Conservation (phyloP, 1,139 yeast genomes). For the Geotrichum klebahnii region DNA sequence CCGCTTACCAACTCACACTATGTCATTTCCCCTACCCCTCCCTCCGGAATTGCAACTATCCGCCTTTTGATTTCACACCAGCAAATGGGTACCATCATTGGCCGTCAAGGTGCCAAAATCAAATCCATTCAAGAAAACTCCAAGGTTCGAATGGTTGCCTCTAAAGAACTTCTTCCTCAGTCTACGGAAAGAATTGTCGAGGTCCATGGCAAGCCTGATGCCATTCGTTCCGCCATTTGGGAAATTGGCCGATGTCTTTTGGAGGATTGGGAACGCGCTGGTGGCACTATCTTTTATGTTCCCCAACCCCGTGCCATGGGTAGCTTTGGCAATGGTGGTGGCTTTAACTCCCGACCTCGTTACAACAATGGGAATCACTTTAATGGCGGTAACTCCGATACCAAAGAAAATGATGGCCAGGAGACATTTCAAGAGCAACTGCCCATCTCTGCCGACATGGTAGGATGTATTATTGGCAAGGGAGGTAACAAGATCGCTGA, state of each 20-base stretch:
- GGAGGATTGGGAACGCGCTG: constrained; percentile 60
- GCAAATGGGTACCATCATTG: constrained; percentile 89
- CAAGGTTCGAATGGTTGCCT: constrained; percentile 79
- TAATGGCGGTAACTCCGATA: constrained; percentile 12
- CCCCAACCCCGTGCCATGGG: constrained; percentile 51
- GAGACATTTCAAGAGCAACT: constrained; percentile 43
- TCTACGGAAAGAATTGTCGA: constrained; percentile 87
- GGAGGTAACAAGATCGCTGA: constrained; percentile 85
- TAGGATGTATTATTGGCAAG: constrained; percentile 87
- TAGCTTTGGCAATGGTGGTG: constrained; percentile 15
- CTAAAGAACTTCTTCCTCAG: constrained; percentile 77
- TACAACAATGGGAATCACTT: constrained; percentile 9
- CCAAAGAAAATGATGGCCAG: constrained; percentile 22
- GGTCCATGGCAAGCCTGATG: constrained; percentile 72
- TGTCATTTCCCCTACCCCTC: constrained; percentile 43
- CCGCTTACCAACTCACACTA: constrained; percentile 47
- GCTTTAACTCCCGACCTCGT: constrained; percentile 16
- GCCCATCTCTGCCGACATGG: constrained; percentile 74
- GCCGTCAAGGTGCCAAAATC: constrained; percentile 77
- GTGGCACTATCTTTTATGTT: constrained; percentile 60
- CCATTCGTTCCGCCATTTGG: constrained; percentile 54
- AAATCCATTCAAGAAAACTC: constrained; percentile 70
- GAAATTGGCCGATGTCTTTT: constrained; percentile 68
- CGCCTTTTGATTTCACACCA: constrained; percentile 77
- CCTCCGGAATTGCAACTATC: constrained; percentile 53